Percentiles rank a stretch among this genome's conserved stretches.
Evolutionary conservation across 2,329 filamentous ascomycete species (phyloP).

Genomic region (Colletotrichum sp.): DNA sequence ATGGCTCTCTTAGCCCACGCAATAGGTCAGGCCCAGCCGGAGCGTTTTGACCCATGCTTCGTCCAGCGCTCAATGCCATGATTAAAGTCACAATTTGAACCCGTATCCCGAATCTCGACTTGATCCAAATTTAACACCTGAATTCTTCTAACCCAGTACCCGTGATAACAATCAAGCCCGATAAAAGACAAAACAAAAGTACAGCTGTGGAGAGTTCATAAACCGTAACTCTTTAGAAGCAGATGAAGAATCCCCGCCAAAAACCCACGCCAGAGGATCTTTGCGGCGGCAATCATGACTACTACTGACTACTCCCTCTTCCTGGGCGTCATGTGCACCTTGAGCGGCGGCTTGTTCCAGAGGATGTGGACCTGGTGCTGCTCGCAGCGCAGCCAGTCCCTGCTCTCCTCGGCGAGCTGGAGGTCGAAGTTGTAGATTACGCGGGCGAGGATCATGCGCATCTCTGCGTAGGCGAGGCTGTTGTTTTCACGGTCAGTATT

Average conservation of each 20-base stretch:
- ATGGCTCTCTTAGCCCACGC: too few species aligned
- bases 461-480: constrained; percentile 19
- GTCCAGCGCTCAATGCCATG: background rate
- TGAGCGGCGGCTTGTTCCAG: constrained; percentile 9
- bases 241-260: background rate
- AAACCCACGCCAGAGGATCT: too few species aligned
- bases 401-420: background rate
- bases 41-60: too few species aligned
- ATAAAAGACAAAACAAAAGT: background rate
- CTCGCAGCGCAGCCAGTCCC: background rate
- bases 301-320: background rate
- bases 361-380: background rate
- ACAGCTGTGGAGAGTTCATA: background rate
- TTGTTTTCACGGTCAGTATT: background rate
- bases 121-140: background rate
- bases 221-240: background rate
- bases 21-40: too few species aligned
- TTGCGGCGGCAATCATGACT: too few species aligned
- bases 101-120: background rate
- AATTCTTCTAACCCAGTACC: background rate
- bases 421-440: constrained; percentile 16
- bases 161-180: background rate
- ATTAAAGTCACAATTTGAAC: background rate
- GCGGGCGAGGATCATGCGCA: constrained; percentile 5
- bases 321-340: constrained; percentile 11